These are phyloP conservation scores for Inga leiocalycina DNA, from an alignment of 306 rosid species.

Conservation along the genomic window DNA sequence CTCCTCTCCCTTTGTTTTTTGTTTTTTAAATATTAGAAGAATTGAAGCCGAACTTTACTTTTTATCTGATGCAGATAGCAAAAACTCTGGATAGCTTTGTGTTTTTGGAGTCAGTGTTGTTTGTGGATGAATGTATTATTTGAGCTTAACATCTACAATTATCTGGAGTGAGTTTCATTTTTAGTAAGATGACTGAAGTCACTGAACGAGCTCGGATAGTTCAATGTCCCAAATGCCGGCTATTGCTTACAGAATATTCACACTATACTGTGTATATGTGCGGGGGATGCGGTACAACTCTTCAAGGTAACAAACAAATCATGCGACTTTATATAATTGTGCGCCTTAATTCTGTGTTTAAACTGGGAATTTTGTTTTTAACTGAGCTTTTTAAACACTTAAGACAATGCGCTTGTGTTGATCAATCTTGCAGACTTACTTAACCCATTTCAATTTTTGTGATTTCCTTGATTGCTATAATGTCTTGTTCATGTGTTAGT, in stretches of 20 bases:
- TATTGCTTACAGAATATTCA: slow-evolving; percentile 67
- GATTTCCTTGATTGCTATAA: slow-evolving; percentile 11
- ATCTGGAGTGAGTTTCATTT: slow-evolving; percentile 29
- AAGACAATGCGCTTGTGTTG: slow-evolving; percentile 12
- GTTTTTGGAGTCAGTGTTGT: neutral
- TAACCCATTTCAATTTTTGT: neutral
- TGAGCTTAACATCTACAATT: slow-evolving; percentile 24
- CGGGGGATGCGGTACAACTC: slow-evolving; percentile 78
- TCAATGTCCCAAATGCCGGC: slow-evolving; percentile 73
- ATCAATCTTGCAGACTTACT: neutral
- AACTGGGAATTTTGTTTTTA: neutral
- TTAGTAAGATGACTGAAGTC: slow-evolving; percentile 56
- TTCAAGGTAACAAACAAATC: slow-evolving; percentile 62
- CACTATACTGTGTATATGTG: slow-evolving; percentile 66
- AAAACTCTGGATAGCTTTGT: slow-evolving; percentile 23
- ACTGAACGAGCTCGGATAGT: slow-evolving; percentile 62
- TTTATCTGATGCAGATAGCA: slow-evolving; percentile 39
- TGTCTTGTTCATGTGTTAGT: slow-evolving; percentile 8
- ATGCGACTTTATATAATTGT: slow-evolving; percentile 1
- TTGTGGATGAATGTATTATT: slow-evolving; percentile 8
- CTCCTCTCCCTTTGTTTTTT: neutral
- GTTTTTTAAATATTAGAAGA: neutral
- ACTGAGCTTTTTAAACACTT: slow-evolving; percentile 13
- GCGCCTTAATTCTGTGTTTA: neutral
- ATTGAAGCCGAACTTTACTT: slow-evolving; percentile 27